A percentile compares a stretch with the other conserved stretches of the same genome.
These are phyloP conservation scores for Beauveria rudraprayagi DNA, from an alignment of 2,329 filamentous ascomycete genomes.

Conservation along the genomic window DNA sequence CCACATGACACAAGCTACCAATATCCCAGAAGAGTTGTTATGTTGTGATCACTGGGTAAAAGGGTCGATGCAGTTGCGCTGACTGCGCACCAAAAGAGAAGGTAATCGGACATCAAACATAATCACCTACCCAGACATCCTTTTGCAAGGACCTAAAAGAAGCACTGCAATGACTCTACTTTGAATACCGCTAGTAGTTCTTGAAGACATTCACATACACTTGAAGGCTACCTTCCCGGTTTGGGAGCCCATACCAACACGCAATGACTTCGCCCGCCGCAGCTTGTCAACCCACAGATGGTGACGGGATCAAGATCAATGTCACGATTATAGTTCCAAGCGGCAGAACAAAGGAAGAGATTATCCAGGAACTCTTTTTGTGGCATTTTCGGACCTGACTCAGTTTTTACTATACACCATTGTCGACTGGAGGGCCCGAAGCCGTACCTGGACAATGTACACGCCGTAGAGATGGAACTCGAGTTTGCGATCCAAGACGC, in stretches of 20 bases:
- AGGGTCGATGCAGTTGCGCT: neutral
- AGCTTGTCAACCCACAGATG: neutral
- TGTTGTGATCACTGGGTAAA: neutral
- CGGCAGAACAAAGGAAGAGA: neutral
- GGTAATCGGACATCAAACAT: neutral
- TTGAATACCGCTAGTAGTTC: neutral
- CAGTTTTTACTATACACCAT: neutral
- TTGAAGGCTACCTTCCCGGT: neutral
- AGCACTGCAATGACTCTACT: neutral
- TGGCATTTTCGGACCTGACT: neutral
- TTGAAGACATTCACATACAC: neutral
- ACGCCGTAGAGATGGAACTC: neutral
- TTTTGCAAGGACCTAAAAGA: neutral
- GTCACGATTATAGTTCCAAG: neutral
- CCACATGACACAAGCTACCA: neutral
- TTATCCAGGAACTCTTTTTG: neutral
- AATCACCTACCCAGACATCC: neutral
- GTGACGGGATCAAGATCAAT: neutral
- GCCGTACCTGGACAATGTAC: neutral
- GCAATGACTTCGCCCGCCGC: neutral
- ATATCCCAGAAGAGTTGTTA: no score
- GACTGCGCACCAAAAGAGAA: neutral
- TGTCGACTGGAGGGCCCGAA: neutral
- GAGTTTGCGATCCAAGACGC: neutral
- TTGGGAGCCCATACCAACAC: no score